Evolutionary conservation across 2,329 filamentous ascomycete species (phyloP), one percentile per base, ranked within the genome.

Genomic region (Byssothecium circinans): DNA sequence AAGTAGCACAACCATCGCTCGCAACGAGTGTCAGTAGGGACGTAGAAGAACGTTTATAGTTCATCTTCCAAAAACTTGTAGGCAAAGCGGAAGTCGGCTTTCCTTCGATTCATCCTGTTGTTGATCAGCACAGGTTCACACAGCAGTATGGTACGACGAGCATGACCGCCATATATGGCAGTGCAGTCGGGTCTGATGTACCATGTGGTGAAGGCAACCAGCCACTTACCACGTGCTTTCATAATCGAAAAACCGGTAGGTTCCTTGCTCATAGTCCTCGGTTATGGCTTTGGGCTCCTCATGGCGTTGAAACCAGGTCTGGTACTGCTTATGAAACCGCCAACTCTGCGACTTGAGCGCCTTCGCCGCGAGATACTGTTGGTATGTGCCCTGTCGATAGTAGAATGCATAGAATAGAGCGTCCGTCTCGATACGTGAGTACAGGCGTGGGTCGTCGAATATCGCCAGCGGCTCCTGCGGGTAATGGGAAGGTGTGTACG

Each of bases 271-370:
- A 68, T 90, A 97, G 74, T 99, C 94, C 73, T 99, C 94, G 0
- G 94, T 97, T 66, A 99, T 99, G 61, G 86, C 91, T 79, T 99
- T 99, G 15, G 94, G 94, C 76, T 99, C 94, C 68, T 99, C 94
- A 60, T 99, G 94, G 42, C 94, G 83, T 73, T 99, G 94, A 67
- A 99, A 99, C 94, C 94, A 99, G 1, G 94, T 99, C 73, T 74
- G 94, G 69, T 99, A 99, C 72, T 97, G 94, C 78, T 99, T 99
- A 76, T 99, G 94, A 71, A 99, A 99, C 47, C 94, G 83, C 94
- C 94, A 99, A 73, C 91, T 96, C 73, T 99, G 94, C 58, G 92
- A 89, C 75, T 99, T 99, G 43, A 99, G 77, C n/a, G 94, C 90
- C 74, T 95, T 96, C 12, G 94, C 94, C 1, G 94, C 91, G 49